Conservation (phyloP, 176 grass and related monocot species). For the Neostapfia colusana region DNA sequence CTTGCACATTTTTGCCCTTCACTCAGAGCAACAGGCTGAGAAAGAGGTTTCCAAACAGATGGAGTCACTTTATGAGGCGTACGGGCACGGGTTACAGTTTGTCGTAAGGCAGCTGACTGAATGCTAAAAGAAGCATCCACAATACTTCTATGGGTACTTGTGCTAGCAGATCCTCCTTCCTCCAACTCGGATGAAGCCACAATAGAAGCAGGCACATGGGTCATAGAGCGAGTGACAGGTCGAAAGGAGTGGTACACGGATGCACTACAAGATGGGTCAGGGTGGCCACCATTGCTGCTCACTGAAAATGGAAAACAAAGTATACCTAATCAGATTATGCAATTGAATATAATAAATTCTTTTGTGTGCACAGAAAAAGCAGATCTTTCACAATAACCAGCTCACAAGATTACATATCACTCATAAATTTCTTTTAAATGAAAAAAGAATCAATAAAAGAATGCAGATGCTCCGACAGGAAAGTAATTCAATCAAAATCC, state of each 20-base stretch:
- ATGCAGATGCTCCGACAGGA: background rate
- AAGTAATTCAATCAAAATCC: background rate
- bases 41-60: conserved; percentile 57
- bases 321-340: conserved; percentile 13
- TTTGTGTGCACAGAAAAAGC: background rate
- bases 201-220: conserved; percentile 14
- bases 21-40: conserved; percentile 37
- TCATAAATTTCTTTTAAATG: background rate
- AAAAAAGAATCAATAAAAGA: background rate
- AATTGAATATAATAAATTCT: background rate
- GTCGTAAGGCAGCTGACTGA: conserved; percentile 28
- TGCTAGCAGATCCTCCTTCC: conserved; percentile 38
- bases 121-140: conserved; percentile 40
- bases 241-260: conserved; percentile 24
- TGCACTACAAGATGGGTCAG: conserved; percentile 43
- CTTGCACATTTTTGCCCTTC: conserved; percentile 39
- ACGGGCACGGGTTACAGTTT: conserved; percentile 32
- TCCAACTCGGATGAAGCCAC: conserved; percentile 24
- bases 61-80: conserved; percentile 37
- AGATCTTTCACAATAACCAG: background rate
- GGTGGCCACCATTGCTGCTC: conserved; percentile 28
- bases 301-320: conserved; percentile 43
- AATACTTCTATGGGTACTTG: conserved; percentile 17
- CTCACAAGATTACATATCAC: background rate
- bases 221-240: conserved; percentile 63